Evolutionary conservation across 495 filamentous ascomycete genomes (phyloP).

Genomic region (Rhizodiscina lignyota): DNA sequence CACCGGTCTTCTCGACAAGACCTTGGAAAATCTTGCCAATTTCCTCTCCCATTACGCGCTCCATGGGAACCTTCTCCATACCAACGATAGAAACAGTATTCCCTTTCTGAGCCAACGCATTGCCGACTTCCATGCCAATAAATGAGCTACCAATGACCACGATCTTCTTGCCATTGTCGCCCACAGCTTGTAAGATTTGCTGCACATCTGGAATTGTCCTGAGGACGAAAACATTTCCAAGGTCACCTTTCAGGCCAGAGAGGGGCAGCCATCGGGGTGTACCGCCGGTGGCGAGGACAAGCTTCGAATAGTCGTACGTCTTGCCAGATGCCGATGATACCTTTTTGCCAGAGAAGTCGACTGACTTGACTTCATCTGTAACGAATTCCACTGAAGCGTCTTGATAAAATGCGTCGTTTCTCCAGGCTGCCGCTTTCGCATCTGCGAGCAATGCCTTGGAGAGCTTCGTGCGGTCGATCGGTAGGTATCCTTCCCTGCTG

Average conservation of each 20-base stretch:
- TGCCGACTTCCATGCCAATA: constrained; percentile 93
- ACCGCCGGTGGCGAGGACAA: constrained; percentile 79
- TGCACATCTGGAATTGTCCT: constrained; percentile 59
- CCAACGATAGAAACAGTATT: constrained; percentile 84
- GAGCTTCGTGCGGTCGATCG: constrained; percentile 88
- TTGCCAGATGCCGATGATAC: constrained; percentile 57
- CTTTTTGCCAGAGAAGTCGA: constrained; percentile 60
- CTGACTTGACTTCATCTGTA: constrained; percentile 52
- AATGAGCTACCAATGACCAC: constrained; percentile 84
- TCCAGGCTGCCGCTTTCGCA: constrained; percentile 53
- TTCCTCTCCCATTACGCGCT: constrained; percentile 69
- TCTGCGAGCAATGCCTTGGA: constrained; percentile 91
- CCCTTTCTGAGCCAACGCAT: constrained; percentile 49
- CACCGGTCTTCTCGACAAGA: constrained; percentile 64
- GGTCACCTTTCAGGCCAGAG: constrained; percentile 61
- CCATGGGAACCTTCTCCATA: constrained; percentile 73
- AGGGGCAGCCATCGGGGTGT: constrained; percentile 62
- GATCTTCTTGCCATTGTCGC: constrained; percentile 77
- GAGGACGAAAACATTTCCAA: constrained; percentile 74
- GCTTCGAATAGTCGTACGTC: constrained; percentile 62
- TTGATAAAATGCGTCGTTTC: constrained; percentile 61
- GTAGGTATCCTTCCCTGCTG: constrained; percentile 64
- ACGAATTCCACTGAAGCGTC: constrained; percentile 55
- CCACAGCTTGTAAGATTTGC: constrained; percentile 57
- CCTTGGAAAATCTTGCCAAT: constrained; percentile 68